Evolutionary conservation across 2,329 filamentous ascomycete genomes (phyloP).

Genomic region (Diaporthe vaccinii): DNA sequence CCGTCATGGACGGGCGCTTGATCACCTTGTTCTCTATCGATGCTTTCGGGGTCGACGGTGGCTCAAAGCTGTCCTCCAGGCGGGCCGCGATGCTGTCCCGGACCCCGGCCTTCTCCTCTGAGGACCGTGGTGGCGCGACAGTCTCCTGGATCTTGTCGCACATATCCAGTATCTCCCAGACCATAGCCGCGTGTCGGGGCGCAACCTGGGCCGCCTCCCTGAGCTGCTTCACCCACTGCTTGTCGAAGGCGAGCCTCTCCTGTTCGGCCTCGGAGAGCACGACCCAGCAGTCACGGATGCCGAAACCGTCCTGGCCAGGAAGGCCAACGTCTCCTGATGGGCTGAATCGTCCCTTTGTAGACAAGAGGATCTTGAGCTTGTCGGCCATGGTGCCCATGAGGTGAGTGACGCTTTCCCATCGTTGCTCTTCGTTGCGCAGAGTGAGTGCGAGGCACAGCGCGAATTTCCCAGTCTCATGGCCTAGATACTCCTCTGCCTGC

Average conservation of each 20-base stretch:
- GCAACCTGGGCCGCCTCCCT: conserved; percentile 33
- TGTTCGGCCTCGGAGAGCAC: conserved; percentile 35
- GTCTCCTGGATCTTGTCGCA: conserved; percentile 35
- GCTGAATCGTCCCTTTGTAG: conserved; percentile 29
- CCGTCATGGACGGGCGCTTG: conserved; percentile 30
- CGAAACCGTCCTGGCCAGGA: conserved; percentile 33
- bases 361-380: conserved; percentile 32
- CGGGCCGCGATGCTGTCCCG: conserved; percentile 23
- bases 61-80: conserved; percentile 9
- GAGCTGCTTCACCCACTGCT: conserved; percentile 30
- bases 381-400: conserved; percentile 34
- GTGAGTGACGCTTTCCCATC: conserved; percentile 32
- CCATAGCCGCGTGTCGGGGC: conserved; percentile 17
- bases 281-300: conserved; percentile 38
- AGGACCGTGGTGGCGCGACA: conserved; percentile 23
- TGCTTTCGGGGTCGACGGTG: background rate
- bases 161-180: conserved; percentile 28
- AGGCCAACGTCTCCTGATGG: conserved; percentile 35
- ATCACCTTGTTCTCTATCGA: conserved; percentile 13
- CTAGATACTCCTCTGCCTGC: conserved; percentile 32
- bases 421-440: conserved; percentile 23
- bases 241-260: conserved; percentile 33
- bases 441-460: conserved; percentile 34
- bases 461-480: conserved; percentile 35
- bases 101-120: conserved; percentile 1